Conservation (phyloP, 768 basidiomycete species). For the Sarcodon sp. region DNA sequence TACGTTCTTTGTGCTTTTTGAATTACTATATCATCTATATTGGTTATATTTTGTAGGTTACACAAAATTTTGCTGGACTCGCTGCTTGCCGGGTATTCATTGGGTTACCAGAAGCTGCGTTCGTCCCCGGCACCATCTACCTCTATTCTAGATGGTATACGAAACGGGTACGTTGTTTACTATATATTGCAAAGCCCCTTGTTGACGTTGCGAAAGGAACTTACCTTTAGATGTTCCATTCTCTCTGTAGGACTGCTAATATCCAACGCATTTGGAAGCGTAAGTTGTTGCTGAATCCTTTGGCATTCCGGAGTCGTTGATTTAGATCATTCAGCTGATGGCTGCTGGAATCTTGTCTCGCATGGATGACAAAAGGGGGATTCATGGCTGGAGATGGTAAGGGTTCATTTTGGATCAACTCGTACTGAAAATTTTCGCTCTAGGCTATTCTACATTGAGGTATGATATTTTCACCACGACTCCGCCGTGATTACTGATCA, state of each 20-base stretch:
- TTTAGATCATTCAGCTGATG: slow-evolving; percentile 16
- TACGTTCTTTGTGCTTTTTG: slow-evolving; percentile 12
- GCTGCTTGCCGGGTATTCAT: slow-evolving; percentile 46
- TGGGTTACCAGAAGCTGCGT: slow-evolving; percentile 21
- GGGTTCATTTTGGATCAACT: slow-evolving; percentile 7
- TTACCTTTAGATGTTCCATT: slow-evolving; percentile 33
- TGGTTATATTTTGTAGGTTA: slow-evolving; percentile 23
- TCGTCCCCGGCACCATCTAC: neutral
- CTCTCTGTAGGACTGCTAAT: slow-evolving; percentile 47
- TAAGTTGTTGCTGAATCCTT: slow-evolving; percentile 16
- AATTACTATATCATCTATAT: neutral
- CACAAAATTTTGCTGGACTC: slow-evolving; percentile 40
- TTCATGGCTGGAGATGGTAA: slow-evolving; percentile 28
- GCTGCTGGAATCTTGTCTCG: slow-evolving; percentile 28
- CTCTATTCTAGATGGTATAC: slow-evolving; percentile 24
- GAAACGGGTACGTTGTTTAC: slow-evolving; percentile 11
- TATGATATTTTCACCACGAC: slow-evolving; percentile 7
- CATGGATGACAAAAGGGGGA: slow-evolving; percentile 27
- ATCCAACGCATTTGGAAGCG: slow-evolving; percentile 57
- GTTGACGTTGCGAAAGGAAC: slow-evolving; percentile 14
- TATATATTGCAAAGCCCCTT: neutral
- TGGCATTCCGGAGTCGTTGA: neutral
- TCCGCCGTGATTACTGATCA: neutral
- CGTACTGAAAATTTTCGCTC: neutral
- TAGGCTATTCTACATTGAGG: slow-evolving; percentile 28